Base-by-base conservation (phyloP, 176 grass and related monocot species). In the Oryza rufipogon region DNA sequence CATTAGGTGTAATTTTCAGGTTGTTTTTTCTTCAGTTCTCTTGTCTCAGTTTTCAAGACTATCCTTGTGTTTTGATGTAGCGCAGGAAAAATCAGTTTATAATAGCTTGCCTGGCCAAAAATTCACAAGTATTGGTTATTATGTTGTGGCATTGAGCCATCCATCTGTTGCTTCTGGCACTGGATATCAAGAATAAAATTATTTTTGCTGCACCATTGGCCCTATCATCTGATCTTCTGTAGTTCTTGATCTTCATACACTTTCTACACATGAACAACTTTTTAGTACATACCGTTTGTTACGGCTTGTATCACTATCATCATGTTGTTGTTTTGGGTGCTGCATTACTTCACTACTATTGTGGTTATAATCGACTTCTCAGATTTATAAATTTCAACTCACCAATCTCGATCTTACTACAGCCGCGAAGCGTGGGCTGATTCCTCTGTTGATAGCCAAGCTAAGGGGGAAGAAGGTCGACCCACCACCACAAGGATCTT, bases 381-480 rank as follows among this genome's bases (percentile, higher is more conserved):
- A 23, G 67, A 34, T 1, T 34, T 58, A 10, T 63, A 20, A 9
- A 6, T n/a, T 69, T 42, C 14, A 51, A 42, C 65, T 83, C 51
- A 90, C 74, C 9, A 19, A 47, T 83, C 30, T 83, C 0, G 69
- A 83, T 69, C 47, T 17, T 75, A 11, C 74, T 11, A 75, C 84
- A 90, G 88, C 25, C 28, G 17, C 48, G n/a, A 90, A 39, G 74
- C 68, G 9, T 11, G 79, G 79, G 5, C 80, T 90, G 63, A 87
- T 90, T 64, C 69, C 68, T 79, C 38, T 26, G 74, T 68, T 86
- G 80, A 8, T 90, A 69, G 73, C 88, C 41, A 90, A 68, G 74
- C 61, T 90, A 68, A 83, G 80, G 80, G 80, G 84, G 1, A 75
- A 83, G 58, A 86, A 86, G 79, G 16, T 74, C 0, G 68, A 83